A percentile compares a stretch with the other conserved stretches of the same genome.
phyloP scores from a whole-genome alignment of 2,329 filamentous ascomycete species.

The Monosporascus ibericus region DNA sequence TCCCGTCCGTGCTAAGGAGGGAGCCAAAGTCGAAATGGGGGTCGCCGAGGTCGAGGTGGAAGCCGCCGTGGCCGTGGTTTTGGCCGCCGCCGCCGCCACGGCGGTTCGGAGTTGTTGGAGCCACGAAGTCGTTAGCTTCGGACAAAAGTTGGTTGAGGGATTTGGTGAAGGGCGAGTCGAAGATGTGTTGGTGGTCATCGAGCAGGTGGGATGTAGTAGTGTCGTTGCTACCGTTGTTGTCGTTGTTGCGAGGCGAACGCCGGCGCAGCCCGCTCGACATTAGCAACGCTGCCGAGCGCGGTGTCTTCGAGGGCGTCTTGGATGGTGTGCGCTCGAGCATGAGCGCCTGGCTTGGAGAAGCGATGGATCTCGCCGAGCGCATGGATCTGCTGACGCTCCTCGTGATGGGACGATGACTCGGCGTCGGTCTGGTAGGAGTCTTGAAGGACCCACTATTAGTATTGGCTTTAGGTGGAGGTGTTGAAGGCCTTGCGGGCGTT shows the following conservation, averaged over 20 bases:
- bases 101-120: conserved; percentile 18
- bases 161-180: conserved; percentile 17
- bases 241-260: conserved; percentile 31
- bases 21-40: conserved; percentile 40
- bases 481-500: conserved; percentile 42
- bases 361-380: conserved; percentile 37
- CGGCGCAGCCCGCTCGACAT: conserved; percentile 30
- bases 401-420: conserved; percentile 55
- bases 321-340: conserved; percentile 43
- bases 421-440: conserved; percentile 57
- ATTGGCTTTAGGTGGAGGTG: conserved; percentile 43
- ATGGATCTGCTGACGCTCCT: conserved; percentile 54
- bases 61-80: conserved; percentile 18
- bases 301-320: conserved; percentile 33
- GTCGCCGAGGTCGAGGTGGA: conserved; percentile 37
- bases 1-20: conserved; percentile 40
- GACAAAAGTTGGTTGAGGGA: conserved; percentile 58
- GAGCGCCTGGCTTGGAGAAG: conserved; percentile 38
- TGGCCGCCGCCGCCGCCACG: neutral
- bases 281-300: conserved; percentile 25
- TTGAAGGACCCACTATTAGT: conserved; percentile 46
- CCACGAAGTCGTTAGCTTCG: conserved; percentile 43
- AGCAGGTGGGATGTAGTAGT: conserved; percentile 17
- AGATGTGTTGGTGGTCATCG: conserved; percentile 4
- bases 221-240: neutral